phyloP scores from a whole-genome alignment of 1,139 yeast species.

The Candida neerlandica region DNA sequence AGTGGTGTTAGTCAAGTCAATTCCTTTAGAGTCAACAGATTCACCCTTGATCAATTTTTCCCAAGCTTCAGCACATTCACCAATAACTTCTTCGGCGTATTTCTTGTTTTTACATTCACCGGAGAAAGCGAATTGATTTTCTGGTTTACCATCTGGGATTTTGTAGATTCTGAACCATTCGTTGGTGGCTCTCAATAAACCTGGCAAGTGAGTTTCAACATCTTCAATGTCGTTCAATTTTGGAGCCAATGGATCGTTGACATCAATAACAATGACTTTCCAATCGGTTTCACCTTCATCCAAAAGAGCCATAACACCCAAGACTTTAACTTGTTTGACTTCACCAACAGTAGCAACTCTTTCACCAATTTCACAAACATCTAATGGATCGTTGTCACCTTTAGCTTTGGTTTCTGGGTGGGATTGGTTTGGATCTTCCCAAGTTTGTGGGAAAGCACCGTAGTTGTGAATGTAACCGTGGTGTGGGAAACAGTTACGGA shows the following conservation, averaged over 20 bases:
- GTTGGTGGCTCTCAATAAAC: conserved; percentile 78
- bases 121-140: conserved; percentile 80
- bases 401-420: conserved; percentile 80
- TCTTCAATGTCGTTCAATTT: conserved; percentile 79
- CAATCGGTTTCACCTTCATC: conserved; percentile 99
- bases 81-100: conserved; percentile 70
- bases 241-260: conserved; percentile 76
- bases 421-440: conserved; percentile 71
- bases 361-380: conserved; percentile 92
- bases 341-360: conserved; percentile 69
- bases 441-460: conserved; percentile 98
- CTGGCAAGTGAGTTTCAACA: conserved; percentile 82
- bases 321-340: conserved; percentile 80
- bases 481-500: conserved; percentile 92
- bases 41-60: conserved; percentile 61
- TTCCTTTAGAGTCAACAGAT: conserved; percentile 50
- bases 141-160: conserved; percentile 91
- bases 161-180: conserved; percentile 96
- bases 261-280: conserved; percentile 88
- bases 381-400: conserved; percentile 97
- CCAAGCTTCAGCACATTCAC: conserved; percentile 85
- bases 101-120: conserved; percentile 75
- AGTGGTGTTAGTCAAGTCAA: conserved; percentile 74
- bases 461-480: conserved; percentile 96
- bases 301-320: conserved; percentile 90